phyloP scores from a whole-genome alignment of 352 stramenopile genomes.

The Globisporangium barbulae region DNA sequence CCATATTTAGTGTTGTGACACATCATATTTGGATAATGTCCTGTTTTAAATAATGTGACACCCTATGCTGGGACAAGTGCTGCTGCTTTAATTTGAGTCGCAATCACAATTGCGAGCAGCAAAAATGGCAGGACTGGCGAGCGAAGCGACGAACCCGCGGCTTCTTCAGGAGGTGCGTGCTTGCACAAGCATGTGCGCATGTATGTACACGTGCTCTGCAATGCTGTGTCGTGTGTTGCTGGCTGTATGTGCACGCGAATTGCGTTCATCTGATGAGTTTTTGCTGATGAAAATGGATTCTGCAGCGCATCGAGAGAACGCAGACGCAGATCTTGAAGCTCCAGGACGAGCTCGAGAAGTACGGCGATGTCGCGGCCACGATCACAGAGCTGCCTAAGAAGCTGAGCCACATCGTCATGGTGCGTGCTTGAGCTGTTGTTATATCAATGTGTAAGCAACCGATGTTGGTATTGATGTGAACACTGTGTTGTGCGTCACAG shows the following conservation, averaged over 20 bases:
- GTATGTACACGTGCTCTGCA: background rate
- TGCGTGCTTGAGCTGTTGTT: constrained; percentile 15
- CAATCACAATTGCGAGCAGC: background rate
- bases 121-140: constrained; percentile 20
- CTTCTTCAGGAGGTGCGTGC: constrained; percentile 55
- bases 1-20: background rate
- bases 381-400: constrained; percentile 74
- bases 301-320: constrained; percentile 54
- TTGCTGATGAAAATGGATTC: background rate
- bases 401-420: constrained; percentile 79
- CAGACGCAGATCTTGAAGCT: constrained; percentile 49
- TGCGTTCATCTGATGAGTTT: background rate
- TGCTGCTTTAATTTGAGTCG: background rate
- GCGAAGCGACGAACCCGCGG: constrained; percentile 49
- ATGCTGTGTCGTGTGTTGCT: background rate
- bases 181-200: background rate
- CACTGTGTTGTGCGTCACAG: constrained; percentile 16
- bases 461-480: background rate
- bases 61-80: background rate
- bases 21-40: background rate
- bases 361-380: constrained; percentile 43
- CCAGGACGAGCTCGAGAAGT: constrained; percentile 55
- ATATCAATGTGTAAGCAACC: background rate
- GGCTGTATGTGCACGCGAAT: background rate
- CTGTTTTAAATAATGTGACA: background rate